Base-by-base conservation (phyloP, 2,329 filamentous ascomycete genomes). In the Pseudocercospora fuligena region DNA sequence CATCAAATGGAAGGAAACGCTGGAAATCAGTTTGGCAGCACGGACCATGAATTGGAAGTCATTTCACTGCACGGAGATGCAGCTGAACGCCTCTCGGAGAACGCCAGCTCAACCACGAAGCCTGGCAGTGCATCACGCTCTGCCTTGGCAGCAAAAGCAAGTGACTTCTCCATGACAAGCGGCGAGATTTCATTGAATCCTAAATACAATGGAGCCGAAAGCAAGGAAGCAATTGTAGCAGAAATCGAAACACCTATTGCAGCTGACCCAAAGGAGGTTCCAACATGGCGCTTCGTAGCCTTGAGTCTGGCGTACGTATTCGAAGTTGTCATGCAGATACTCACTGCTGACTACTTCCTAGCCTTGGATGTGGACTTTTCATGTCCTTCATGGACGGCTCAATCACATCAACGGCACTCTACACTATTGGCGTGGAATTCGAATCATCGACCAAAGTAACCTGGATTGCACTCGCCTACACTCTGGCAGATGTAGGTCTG, bases 361-460 rank as follows among this genome's bases (percentile, higher is more conserved):
- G 84, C 51, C 79, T 86, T 59, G 80, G 87, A 9, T 69, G 83
- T 2, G 85, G 86, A 2, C 80, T 88, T 2, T 79, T 88, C 16
- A 86, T 88, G 70, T 86, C 86, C 3, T 86, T 83, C 27, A 79
- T 88, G 46, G 86, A 88, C 66, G 85, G 85, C 1, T 87, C 85
- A 0, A 87, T 88, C 63, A 83, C 87, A 16, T 86, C 85, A 14
- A 88, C 86, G 0, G 86, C 86, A 2, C 79, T 88, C 0, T 80
- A 87, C n/a, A 84, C 83, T 21, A 86, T 88, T 63, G 86, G 85
- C 3, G 78, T 82, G 46, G 83, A 87, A 58, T 77, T 87, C 16
- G 71, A 80, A 8, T 82, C 87, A 69, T 85, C 85, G 69, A 78
- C 82, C 58, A 82, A 85, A 66, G 82, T 83, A 2, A 82, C 84